Evolutionary conservation across 23 red algal genomes (phyloP).

Genomic region (Gracilaria domingensis): DNA sequence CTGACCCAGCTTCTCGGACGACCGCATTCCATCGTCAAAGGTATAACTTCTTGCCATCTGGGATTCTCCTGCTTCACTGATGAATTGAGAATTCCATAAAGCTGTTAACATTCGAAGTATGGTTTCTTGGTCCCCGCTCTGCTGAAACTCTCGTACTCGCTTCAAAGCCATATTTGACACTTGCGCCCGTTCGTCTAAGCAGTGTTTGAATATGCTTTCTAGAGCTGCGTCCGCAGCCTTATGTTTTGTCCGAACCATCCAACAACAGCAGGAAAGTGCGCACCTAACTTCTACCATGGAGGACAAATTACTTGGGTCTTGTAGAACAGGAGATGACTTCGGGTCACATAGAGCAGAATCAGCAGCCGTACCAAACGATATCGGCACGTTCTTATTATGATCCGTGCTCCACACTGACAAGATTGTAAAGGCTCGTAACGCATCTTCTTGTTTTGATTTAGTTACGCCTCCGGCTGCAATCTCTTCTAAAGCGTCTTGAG

Average conservation of each 20-base stretch:
- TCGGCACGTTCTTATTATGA: not conserved
- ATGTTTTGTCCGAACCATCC: slow-evolving; percentile 40
- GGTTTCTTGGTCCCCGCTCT: not conserved
- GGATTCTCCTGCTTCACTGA: not conserved
- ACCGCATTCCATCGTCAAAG: slow-evolving; percentile 56
- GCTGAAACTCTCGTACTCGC: slow-evolving; percentile 16
- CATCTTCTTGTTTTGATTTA: slow-evolving; percentile 50
- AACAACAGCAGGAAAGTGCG: slow-evolving; percentile 41
- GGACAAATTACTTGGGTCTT: slow-evolving; percentile 39
- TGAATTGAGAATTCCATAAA: slow-evolving; percentile 59
- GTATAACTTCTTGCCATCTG: slow-evolving; percentile 42
- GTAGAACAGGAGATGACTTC: slow-evolving; percentile 41
- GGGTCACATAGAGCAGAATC: slow-evolving; percentile 14
- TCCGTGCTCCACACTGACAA: slow-evolving; percentile 2
- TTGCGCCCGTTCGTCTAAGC: slow-evolving; percentile 30
- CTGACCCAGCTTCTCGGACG: slow-evolving; percentile 20
- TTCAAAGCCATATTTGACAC: slow-evolving; percentile 26
- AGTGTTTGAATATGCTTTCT: slow-evolving; percentile 13
- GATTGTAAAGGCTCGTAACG: slow-evolving; percentile 21
- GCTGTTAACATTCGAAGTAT: slow-evolving; percentile 34
- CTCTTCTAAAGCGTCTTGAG: slow-evolving; percentile 11
- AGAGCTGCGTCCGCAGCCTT: slow-evolving; percentile 10
- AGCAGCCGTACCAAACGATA: not conserved
- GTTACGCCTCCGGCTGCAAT: not conserved
- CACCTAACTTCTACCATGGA: slow-evolving; percentile 15